Conservation (phyloP, 225 moss, liverwort and hornwort genomes). For the Pseudoscleropodium purum region DNA sequence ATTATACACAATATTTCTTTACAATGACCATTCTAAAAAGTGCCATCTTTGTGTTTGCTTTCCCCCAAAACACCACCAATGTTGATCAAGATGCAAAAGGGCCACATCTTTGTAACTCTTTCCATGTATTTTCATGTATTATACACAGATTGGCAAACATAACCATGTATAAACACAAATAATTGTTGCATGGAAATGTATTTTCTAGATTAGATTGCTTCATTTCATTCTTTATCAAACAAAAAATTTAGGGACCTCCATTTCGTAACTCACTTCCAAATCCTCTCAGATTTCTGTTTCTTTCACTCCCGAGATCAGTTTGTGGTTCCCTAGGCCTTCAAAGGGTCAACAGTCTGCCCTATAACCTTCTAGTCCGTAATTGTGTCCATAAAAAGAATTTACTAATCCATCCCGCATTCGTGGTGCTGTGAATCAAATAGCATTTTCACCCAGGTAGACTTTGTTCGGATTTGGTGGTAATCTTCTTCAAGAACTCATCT, state of each 20-base stretch:
- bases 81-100: not conserved
- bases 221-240: not conserved
- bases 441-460: not conserved
- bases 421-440: not conserved
- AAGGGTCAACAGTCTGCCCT: not conserved
- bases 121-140: not conserved
- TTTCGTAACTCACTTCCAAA: not conserved
- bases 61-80: not conserved
- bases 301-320: not conserved
- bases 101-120: not conserved
- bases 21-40: fast-evolving
- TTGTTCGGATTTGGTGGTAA: not conserved
- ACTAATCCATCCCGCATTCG: not conserved
- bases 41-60: not conserved
- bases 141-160: not conserved
- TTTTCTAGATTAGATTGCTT: not conserved
- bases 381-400: not conserved
- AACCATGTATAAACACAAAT: not conserved
- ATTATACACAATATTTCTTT: not conserved
- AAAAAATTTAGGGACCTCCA: not conserved
- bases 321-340: not conserved
- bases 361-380: not conserved
- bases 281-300: not conserved
- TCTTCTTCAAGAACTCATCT: not conserved
- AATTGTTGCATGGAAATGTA: not conserved